These are phyloP conservation scores for Mycena maculata DNA, from an alignment of 768 basidiomycete genomes.

Conservation along the genomic window DNA sequence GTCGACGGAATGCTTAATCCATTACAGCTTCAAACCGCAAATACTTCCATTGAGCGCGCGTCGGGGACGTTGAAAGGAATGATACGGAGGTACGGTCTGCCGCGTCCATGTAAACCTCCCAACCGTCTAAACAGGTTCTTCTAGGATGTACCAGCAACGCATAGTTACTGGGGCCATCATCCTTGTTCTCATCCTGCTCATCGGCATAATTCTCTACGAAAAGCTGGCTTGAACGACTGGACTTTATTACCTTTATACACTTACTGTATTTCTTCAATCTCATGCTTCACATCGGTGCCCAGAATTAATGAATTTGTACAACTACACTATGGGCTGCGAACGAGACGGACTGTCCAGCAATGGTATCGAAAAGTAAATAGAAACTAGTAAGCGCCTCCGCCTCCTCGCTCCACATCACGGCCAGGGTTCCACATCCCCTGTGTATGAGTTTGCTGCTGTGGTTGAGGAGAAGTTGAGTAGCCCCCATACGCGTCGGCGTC, in stretches of 20 bases:
- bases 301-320: slow-evolving; percentile 34
- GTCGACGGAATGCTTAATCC: slow-evolving; percentile 2
- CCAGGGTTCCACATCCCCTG: slow-evolving; percentile 31
- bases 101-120: slow-evolving; percentile 27
- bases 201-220: slow-evolving; percentile 83
- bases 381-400: slow-evolving; percentile 27
- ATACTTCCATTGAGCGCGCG: slow-evolving; percentile 90
- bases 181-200: slow-evolving; percentile 83
- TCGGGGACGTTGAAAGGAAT: slow-evolving; percentile 94
- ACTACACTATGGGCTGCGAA: slow-evolving; percentile 18
- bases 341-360: not conserved
- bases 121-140: slow-evolving; percentile 46
- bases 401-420: slow-evolving; percentile 32
- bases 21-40: slow-evolving; percentile 82
- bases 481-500: slow-evolving; percentile 53
- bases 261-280: slow-evolving; percentile 31
- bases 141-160: slow-evolving; percentile 97
- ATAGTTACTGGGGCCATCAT: slow-evolving; percentile 90
- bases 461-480: slow-evolving; percentile 33
- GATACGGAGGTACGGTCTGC: slow-evolving; percentile 83
- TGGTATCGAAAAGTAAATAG: slow-evolving; percentile 16
- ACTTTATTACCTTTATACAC: slow-evolving; percentile 27
- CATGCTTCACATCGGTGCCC: slow-evolving; percentile 24
- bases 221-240: slow-evolving; percentile 61
- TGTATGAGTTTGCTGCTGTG: slow-evolving; percentile 21